phyloP scores from a whole-genome alignment of 345 rosid species.

The Acer campestre region DNA sequence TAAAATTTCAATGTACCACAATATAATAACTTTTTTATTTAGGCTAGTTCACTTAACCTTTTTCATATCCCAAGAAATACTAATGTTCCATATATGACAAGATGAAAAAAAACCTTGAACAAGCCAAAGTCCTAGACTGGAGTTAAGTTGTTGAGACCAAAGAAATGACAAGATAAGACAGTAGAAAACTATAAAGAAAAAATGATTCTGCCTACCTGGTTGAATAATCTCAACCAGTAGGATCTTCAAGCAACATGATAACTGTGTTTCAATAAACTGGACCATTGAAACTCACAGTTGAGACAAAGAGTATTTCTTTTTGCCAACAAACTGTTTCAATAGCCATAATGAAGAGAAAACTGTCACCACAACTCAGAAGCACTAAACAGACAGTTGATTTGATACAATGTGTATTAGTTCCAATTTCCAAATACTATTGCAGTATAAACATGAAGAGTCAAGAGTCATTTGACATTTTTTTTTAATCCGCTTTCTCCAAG shows the following conservation, averaged over 20 bases:
- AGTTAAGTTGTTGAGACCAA: neutral
- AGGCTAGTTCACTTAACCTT: neutral
- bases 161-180: neutral
- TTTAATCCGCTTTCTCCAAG: slow-evolving; percentile 1
- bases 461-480: neutral
- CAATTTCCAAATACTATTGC: neutral
- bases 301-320: neutral
- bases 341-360: neutral
- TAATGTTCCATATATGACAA: neutral
- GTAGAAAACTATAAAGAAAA: neutral
- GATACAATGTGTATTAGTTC: neutral
- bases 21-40: neutral
- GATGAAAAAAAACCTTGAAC: neutral
- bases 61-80: neutral
- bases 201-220: neutral
- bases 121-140: slow-evolving; percentile 5
- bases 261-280: neutral
- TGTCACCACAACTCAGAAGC: neutral
- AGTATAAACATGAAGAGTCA: neutral
- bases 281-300: neutral
- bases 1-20: neutral
- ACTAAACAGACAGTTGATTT: neutral
- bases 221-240: neutral
- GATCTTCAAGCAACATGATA: neutral
- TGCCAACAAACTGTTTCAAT: neutral